These are phyloP conservation scores for Breviolum minutum DNA, from an alignment of 73 alveolate species.

Conservation along the genomic window DNA sequence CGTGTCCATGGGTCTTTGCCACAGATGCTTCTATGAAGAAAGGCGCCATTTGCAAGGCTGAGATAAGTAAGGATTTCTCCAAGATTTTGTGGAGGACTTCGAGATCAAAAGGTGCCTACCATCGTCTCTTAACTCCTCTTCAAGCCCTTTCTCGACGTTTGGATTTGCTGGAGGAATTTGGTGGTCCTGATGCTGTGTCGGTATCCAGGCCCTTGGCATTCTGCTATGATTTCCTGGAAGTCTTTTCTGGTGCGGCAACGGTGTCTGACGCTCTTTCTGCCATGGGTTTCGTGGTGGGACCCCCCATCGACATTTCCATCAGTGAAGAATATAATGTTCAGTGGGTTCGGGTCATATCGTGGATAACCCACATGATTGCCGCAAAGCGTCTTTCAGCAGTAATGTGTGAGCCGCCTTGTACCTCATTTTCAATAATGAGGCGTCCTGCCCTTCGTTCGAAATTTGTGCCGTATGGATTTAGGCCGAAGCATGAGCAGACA, in stretches of 20 bases:
- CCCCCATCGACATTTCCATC: background rate
- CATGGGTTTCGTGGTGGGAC: background rate
- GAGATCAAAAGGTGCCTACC: background rate
- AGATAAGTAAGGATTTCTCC: background rate
- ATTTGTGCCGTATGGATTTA: background rate
- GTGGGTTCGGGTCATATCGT: background rate
- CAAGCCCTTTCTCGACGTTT: no score
- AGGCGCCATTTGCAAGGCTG: background rate
- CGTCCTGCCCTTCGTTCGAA: background rate
- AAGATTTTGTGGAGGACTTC: background rate
- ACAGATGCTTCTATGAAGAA: background rate
- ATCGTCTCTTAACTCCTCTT: background rate
- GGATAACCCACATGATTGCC: background rate
- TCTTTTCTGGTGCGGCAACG: background rate
- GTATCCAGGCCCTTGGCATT: background rate
- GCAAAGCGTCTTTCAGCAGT: background rate
- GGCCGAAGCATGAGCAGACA: background rate
- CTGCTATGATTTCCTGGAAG: slow-evolving; percentile 1
- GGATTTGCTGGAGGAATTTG: background rate
- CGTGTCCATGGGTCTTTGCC: background rate
- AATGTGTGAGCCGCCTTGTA: background rate
- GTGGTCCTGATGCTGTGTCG: background rate
- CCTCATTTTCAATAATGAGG: background rate
- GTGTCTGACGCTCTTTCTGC: background rate
- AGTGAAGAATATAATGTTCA: background rate